Base-by-base conservation (phyloP, 257 asterid genomes). In the Voacanga thouarsii region DNA sequence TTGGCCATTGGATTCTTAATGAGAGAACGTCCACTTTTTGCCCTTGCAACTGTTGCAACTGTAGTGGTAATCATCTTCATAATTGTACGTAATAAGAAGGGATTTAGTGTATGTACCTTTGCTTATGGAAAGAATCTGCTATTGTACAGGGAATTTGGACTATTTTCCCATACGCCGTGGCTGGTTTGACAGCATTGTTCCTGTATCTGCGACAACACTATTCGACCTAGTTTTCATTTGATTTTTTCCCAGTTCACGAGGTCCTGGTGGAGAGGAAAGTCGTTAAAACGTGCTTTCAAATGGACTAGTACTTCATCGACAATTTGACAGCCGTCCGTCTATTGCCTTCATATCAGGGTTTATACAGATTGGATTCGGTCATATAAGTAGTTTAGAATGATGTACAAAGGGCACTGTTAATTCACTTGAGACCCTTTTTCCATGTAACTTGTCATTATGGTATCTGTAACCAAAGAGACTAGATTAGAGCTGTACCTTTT, bases 11-110 rank as follows among this genome's bases (percentile, higher is more conserved):
- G 97, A 66, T 92, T 93, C 88, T 74, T 89, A 79, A 82, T 92
- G 78, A 88, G 96, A 88, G 98, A 92, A 77, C 89, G 89, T 14
- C 96, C 95, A 50, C 89, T 92, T 7, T 86, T 90, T 76, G 95
- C 96, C 45, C 91, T 93, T 45, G 96, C 98, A 81, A 89, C 97
- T 37, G 95, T 90, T 71, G 97, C 97, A 65, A 87, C 94, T 55
- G 86, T 92, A 51, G 94, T 93, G 94, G 98, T 93, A 84, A 44
- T 82, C 64, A 51, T 37, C 49, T 6, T 49, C 23, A 16, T 33
- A 53, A 14, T 14, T 44, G 21, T 51, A 7, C 19, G 33, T 23
- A 45, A 45, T 30, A 53, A 47, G 39, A 71, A 44, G 33, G 44
- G 21, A 47, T 60, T 28, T 55, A 45, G 72, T 61, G 9, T 19